Conservation (phyloP, 1,284 basidiomycete species). For the Ustilago lituana region DNA sequence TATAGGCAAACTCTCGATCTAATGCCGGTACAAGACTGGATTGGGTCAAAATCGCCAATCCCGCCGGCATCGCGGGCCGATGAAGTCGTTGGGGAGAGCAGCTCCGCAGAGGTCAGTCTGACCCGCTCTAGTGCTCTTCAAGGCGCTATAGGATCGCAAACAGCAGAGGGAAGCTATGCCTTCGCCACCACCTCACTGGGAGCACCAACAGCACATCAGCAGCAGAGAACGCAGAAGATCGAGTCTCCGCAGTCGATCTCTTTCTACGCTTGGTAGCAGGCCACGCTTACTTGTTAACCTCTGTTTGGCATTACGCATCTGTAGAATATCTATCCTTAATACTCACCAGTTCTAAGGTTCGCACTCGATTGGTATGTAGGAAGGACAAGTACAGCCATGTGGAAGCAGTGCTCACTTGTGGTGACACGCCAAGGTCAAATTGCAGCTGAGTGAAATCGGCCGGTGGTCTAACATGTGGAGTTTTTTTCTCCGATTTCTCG, state of each 20-base stretch:
- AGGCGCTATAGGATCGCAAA: no score
- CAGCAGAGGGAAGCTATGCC: slow-evolving; percentile 4
- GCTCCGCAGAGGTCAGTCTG: not conserved
- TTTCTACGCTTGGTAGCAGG: slow-evolving; percentile 38
- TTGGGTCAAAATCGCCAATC: slow-evolving; percentile 19
- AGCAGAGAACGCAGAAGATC: not conserved
- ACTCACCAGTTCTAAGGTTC: no score
- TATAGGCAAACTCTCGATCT: slow-evolving; percentile 23
- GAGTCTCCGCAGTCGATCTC: slow-evolving; percentile 23
- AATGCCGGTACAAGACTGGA: slow-evolving; percentile 20
- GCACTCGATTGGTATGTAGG: no score
- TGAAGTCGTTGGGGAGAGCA: not conserved
- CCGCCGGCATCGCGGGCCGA: not conserved
- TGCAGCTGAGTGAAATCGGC: not conserved
- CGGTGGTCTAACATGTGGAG: slow-evolving; percentile 15
- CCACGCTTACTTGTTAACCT: no score
- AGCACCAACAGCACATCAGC: not conserved
- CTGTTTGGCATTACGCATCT: not conserved
- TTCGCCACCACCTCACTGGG: not conserved
- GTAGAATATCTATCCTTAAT: no score
- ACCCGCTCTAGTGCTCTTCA: not conserved
- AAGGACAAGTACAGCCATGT: no score
- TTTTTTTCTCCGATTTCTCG: slow-evolving; percentile 8
- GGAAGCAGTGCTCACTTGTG: not conserved
- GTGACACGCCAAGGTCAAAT: not conserved